A percentile compares a stretch with the other conserved stretches of the same genome.
Conservation (phyloP, 1,284 basidiomycete species). For the Neolentinus lepideus region DNA sequence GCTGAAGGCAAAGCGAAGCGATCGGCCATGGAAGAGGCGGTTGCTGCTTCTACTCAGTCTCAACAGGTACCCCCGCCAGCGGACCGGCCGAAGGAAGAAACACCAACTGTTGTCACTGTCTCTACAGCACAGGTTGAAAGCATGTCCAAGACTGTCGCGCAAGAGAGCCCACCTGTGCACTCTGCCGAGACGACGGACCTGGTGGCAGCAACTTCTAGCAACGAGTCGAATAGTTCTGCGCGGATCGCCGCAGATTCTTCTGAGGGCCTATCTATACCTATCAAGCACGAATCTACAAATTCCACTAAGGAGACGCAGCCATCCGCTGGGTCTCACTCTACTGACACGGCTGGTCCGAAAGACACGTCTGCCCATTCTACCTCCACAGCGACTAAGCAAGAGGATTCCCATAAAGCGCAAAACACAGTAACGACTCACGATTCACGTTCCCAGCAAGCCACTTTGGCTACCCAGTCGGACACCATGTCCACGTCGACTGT, state of each 20-base stretch:
- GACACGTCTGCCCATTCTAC: not conserved
- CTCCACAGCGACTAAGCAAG: not conserved
- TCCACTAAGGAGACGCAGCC: not conserved
- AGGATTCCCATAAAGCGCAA: not conserved
- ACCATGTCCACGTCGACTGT: not conserved
- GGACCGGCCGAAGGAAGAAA: constrained; percentile 6
- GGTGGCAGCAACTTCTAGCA: not conserved
- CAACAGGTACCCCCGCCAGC: constrained; percentile 15
- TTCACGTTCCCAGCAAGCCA: not conserved
- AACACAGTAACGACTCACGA: not conserved
- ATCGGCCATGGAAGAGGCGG: constrained; percentile 13
- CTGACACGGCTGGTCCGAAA: not conserved
- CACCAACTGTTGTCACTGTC: not conserved
- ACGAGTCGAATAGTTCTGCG: not conserved
- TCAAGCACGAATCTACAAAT: not conserved
- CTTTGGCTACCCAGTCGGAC: not conserved
- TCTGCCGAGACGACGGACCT: not conserved
- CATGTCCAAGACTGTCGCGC: not conserved
- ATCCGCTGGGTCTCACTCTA: not conserved
- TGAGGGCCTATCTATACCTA: not conserved
- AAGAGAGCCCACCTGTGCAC: not conserved
- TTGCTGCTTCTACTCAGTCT: constrained; percentile 9
- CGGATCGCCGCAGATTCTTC: not conserved
- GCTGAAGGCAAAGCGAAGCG: not conserved
- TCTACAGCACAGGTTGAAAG: not conserved